These are phyloP conservation scores for Catharanthus roseus DNA, from an alignment of 257 asterid genomes.

Conservation along the genomic window DNA sequence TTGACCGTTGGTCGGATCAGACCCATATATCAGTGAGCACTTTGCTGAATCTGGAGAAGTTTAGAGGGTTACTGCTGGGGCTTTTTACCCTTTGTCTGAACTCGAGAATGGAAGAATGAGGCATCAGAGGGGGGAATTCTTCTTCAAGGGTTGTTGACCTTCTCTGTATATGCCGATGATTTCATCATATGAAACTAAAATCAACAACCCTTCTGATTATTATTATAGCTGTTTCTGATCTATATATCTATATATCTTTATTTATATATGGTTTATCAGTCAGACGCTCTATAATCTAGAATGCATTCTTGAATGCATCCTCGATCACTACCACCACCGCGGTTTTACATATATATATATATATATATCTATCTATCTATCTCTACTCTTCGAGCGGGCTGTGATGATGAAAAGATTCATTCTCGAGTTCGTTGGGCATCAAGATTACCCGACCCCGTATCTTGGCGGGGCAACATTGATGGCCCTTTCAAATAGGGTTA, in stretches of 20 bases:
- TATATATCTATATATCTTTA: not conserved
- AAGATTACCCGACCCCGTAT: not conserved
- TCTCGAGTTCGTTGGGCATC: slow-evolving; percentile 2
- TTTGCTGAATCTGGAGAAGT: too few relatives aligned
- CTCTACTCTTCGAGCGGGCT: not conserved
- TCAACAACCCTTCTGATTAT: slow-evolving; percentile 1
- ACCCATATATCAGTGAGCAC: too few relatives aligned
- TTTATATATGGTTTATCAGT: not conserved
- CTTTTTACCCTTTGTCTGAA: too few relatives aligned
- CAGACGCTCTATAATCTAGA: not conserved
- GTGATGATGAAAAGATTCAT: not conserved
- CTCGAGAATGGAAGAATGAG: slow-evolving; percentile 2
- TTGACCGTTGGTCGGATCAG: too few relatives aligned
- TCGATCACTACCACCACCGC: not conserved
- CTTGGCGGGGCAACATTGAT: slow-evolving; percentile 2
- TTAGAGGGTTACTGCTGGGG: too few relatives aligned
- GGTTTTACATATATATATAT: not conserved
- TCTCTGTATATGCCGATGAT: slow-evolving; percentile 1
- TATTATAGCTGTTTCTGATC: not conserved
- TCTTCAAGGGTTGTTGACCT: slow-evolving; percentile 3
- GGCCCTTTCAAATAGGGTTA: not conserved
- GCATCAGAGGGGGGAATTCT: slow-evolving; percentile 5
- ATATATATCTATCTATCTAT: not conserved
- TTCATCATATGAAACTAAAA: not conserved
- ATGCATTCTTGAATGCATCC: not conserved